phyloP scores from a whole-genome alignment of 345 rosid genomes.

The Chamaenerion angustifolium region DNA sequence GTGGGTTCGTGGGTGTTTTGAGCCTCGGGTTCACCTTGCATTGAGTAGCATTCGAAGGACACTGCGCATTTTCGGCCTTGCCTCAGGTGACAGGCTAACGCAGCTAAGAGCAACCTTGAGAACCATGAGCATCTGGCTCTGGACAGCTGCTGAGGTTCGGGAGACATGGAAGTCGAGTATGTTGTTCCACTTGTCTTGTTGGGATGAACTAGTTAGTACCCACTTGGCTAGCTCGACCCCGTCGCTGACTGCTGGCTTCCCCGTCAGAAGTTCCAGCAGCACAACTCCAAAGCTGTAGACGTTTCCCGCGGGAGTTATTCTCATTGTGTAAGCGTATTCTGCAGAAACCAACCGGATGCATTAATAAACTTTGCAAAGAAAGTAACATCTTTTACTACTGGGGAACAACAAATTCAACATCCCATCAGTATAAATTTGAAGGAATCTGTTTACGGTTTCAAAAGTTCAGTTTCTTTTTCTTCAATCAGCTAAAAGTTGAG shows the following conservation, averaged over 20 bases:
- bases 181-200: slow-evolving; percentile 36
- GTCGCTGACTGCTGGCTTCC: slow-evolving; percentile 57
- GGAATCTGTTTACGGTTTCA: no score
- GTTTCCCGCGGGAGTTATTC: slow-evolving; percentile 70
- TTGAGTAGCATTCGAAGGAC: slow-evolving; percentile 57
- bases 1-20: no score
- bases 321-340: slow-evolving; percentile 96
- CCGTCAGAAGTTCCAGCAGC: slow-evolving; percentile 69
- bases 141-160: slow-evolving; percentile 35
- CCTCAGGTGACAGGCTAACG: slow-evolving; percentile 44
- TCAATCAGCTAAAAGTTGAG: no score
- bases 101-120: slow-evolving; percentile 65
- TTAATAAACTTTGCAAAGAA: no score
- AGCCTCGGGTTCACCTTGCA: slow-evolving; percentile 40
- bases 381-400: no score
- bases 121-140: slow-evolving; percentile 65
- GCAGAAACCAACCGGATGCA: slow-evolving; percentile 6
- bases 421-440: no score
- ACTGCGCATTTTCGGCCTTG: slow-evolving; percentile 78
- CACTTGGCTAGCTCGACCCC: slow-evolving; percentile 74
- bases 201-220: slow-evolving; percentile 36
- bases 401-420: no score
- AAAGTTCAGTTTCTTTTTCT: no score
- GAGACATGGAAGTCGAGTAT: slow-evolving; percentile 56
- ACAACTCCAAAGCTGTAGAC: slow-evolving; percentile 74